Percentiles rank a stretch among this genome's conserved stretches.
These are phyloP conservation scores for Blepharisma japonicum DNA, from an alignment of 73 alveolate genomes.

Conservation along the genomic window DNA sequence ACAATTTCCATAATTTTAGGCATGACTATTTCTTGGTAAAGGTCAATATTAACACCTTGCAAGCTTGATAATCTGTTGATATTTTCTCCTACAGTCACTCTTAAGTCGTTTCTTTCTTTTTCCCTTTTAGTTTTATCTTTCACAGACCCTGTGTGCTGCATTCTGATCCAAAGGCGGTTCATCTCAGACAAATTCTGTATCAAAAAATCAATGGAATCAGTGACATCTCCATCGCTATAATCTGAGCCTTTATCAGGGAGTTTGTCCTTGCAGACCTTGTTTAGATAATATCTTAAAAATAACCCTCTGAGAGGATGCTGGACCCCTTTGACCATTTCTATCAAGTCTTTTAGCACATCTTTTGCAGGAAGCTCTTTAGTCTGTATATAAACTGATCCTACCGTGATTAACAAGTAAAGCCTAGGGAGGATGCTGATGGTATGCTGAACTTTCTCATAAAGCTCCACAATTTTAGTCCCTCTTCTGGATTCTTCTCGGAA, in stretches of 20 bases:
- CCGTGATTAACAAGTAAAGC: constrained; percentile 91
- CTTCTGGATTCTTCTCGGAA: constrained; percentile 93
- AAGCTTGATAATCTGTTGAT: constrained; percentile 82
- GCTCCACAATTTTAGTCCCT: constrained; percentile 94
- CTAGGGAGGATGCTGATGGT: constrained; percentile 96
- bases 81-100: constrained; percentile 95
- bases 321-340: constrained; percentile 85
- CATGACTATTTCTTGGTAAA: constrained; percentile 74
- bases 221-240: constrained; percentile 87
- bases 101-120: constrained; percentile 90
- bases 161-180: constrained; percentile 98
- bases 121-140: constrained; percentile 83
- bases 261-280: constrained; percentile 95
- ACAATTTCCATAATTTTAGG: constrained; percentile 93
- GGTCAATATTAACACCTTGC: constrained; percentile 86
- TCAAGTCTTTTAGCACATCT: constrained; percentile 84
- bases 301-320: constrained; percentile 97
- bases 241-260: constrained; percentile 94
- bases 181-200: constrained; percentile 90
- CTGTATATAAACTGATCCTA: constrained; percentile 96
- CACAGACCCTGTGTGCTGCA: constrained; percentile 61
- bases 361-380: constrained; percentile 91
- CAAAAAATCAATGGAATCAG: constrained; percentile 90
- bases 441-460: constrained; percentile 95
- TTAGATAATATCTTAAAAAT: constrained; percentile 90